Conservation (phyloP, 148 eudicot genomes). For the Selenicereus undatus region DNA sequence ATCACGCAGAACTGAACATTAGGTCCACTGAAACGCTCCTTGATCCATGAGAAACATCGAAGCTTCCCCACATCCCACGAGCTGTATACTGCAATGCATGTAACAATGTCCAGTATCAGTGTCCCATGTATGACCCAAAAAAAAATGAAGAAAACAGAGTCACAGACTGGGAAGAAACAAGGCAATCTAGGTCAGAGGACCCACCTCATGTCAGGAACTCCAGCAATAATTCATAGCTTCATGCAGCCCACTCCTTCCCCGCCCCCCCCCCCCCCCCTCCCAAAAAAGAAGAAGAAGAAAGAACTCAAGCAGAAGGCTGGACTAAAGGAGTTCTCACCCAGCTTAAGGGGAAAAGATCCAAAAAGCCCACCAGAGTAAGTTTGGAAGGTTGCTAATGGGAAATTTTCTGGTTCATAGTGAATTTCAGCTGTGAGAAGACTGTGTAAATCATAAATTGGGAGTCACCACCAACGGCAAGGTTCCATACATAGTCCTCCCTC, state of each 20-base stretch:
- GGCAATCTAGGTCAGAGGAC: not conserved
- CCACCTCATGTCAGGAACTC: not conserved
- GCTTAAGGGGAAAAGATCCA: not conserved
- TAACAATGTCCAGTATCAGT: not conserved
- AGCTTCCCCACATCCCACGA: conserved; percentile 92
- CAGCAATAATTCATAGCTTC: not conserved
- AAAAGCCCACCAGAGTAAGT: not conserved
- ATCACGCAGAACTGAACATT: conserved; percentile 79
- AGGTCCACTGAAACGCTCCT: conserved; percentile 60
- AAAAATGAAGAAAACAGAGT: not conserved
- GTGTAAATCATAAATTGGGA: not conserved
- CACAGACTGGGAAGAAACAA: not conserved
- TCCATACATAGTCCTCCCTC: not conserved
- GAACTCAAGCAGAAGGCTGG: not conserved
- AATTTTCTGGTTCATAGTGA: too few relatives aligned
- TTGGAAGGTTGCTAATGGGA: not conserved
- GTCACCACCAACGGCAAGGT: not conserved
- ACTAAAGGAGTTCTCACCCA: not conserved
- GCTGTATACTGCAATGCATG: conserved; percentile 69
- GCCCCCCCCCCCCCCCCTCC: not conserved
- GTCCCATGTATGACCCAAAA: not conserved
- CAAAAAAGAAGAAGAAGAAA: too few relatives aligned
- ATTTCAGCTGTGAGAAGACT: not conserved
- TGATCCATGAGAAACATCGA: conserved; percentile 70
- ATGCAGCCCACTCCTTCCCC: not conserved